Evolutionary conservation across 2,329 filamentous ascomycete genomes (phyloP).

Genomic region (Colletotrichum neosansevieriae): DNA sequence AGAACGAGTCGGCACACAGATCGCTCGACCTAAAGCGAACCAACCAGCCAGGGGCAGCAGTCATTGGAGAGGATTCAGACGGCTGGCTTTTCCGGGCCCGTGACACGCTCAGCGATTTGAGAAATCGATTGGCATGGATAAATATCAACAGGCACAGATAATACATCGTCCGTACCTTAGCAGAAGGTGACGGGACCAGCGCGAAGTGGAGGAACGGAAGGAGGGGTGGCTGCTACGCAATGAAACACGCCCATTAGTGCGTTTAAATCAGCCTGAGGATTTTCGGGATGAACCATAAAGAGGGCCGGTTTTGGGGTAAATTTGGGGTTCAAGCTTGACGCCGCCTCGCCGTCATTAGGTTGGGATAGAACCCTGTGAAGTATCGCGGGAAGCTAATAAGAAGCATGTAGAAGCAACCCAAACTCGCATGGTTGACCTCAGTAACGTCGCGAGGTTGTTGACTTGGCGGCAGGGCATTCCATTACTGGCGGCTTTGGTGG

Average conservation of each 20-base stretch:
- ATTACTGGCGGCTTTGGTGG: constrained; percentile 32
- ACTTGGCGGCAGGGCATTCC: neutral
- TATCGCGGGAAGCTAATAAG: constrained; percentile 9
- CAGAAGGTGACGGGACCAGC: constrained; percentile 4
- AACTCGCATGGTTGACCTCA: constrained; percentile 3
- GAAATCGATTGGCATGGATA: constrained; percentile 32
- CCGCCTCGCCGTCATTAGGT: neutral
- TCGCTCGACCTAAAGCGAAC: constrained; percentile 8
- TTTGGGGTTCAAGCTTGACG: constrained; percentile 15
- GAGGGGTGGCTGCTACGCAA: constrained; percentile 21
- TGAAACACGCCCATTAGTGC: constrained; percentile 40
- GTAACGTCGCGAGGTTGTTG: neutral
- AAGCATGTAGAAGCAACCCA: constrained; percentile 4
- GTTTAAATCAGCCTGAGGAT: constrained; percentile 38
- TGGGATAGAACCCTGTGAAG: constrained; percentile 9
- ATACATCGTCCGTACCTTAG: neutral
- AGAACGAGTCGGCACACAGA: constrained; percentile 27
- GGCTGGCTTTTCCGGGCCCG: constrained; percentile 4
- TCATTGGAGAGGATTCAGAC: constrained; percentile 11
- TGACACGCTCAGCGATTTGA: neutral
- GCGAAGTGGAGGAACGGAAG: neutral
- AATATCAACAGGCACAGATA: constrained; percentile 29
- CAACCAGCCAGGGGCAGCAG: constrained; percentile 25
- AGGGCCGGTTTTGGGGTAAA: constrained; percentile 19
- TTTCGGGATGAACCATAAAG: constrained; percentile 14